phyloP scores from a whole-genome alignment of 78 protist genomes.

The Bodo saltans region DNA sequence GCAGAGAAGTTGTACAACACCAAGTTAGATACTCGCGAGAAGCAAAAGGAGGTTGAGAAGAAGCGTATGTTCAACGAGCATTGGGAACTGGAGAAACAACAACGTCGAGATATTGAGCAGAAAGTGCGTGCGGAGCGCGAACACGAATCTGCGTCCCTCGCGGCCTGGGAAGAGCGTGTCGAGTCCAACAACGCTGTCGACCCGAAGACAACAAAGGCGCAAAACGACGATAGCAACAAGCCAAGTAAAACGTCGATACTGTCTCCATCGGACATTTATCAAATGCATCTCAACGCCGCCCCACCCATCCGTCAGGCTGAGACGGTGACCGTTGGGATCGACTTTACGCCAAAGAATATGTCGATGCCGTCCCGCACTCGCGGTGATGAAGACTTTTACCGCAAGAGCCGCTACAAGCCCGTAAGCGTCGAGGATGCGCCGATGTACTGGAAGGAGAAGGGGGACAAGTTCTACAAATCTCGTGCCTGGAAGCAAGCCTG shows the following conservation, averaged over 20 bases:
- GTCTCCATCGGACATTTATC: too few relatives aligned
- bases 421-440: slow-evolving; percentile 1
- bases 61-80: slow-evolving; percentile 19
- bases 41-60: slow-evolving; percentile 8
- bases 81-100: slow-evolving; percentile 26
- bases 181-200: too few relatives aligned
- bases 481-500: not conserved
- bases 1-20: not conserved
- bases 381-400: slow-evolving; percentile 11
- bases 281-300: too few relatives aligned
- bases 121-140: not conserved
- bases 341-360: slow-evolving; percentile 1
- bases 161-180: not conserved
- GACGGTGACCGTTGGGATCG: not conserved
- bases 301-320: not conserved
- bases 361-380: slow-evolving; percentile 6
- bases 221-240: not conserved
- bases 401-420: slow-evolving; percentile 25
- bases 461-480: not conserved
- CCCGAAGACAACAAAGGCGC: not conserved
- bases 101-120: not conserved
- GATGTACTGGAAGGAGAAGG: slow-evolving; percentile 6
- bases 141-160: not conserved
- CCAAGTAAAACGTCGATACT: too few relatives aligned
- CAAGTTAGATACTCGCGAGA: not conserved